Conservation (phyloP, 2,329 filamentous ascomycete genomes). For the Apiospora kogelbergensis region DNA sequence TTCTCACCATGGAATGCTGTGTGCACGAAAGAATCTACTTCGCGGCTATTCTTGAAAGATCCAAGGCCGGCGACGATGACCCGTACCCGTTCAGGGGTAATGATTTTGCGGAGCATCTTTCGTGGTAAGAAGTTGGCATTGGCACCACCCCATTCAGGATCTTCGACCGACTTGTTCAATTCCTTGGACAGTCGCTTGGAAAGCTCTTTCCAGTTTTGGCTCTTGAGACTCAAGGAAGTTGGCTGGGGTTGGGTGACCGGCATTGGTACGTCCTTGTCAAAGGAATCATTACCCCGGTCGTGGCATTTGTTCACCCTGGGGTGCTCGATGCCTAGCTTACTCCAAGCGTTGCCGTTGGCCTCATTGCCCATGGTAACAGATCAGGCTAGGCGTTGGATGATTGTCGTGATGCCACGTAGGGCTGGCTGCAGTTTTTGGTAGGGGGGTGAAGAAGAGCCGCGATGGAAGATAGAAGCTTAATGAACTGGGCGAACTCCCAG, state of each 20-base stretch:
- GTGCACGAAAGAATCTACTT: neutral
- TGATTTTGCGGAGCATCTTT: neutral
- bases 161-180: neutral
- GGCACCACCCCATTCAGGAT: neutral
- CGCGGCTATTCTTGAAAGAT: neutral
- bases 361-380: neutral
- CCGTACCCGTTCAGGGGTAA: neutral
- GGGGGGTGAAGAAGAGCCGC: neutral
- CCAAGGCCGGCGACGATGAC: neutral
- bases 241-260: too few species aligned
- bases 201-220: neutral
- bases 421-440: neutral
- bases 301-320: neutral
- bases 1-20: neutral
- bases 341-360: neutral
- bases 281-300: neutral
- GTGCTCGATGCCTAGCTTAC: neutral
- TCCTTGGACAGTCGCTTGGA: neutral
- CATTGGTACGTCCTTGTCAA: neutral
- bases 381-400: neutral
- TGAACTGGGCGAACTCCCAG: neutral
- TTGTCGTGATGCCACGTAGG: neutral
- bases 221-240: too few species aligned
- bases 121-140: neutral
- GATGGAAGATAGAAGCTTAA: neutral